A percentile compares a stretch with the other conserved stretches of the same genome.
Evolutionary conservation across 805 yeast species (phyloP).

Genomic region (Suhomyces xylopsoci): DNA sequence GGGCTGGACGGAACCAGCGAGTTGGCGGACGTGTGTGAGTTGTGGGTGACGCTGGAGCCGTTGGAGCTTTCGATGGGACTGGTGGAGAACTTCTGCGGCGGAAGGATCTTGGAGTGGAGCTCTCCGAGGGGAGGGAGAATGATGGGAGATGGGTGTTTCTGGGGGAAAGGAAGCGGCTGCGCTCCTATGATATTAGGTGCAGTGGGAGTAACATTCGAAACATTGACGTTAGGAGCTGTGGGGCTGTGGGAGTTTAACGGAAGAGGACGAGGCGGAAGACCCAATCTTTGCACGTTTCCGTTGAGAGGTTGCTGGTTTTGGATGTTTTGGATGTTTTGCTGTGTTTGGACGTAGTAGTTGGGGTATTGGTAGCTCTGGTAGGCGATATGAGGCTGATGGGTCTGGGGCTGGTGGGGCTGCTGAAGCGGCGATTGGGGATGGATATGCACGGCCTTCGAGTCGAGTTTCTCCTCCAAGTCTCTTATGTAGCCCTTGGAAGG

Average conservation of each 20-base stretch:
- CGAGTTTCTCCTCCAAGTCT: constrained; percentile 38
- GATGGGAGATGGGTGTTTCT: constrained; percentile 18
- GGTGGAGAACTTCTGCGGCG: constrained; percentile 1
- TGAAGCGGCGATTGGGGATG: not conserved
- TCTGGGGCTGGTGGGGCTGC: constrained; percentile 9
- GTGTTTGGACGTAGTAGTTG: not conserved
- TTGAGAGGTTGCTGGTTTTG: not conserved
- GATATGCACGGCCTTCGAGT: constrained; percentile 7
- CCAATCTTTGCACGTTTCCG: not conserved
- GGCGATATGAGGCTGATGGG: constrained; percentile 14
- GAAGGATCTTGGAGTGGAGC: constrained; percentile 8
- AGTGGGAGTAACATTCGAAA: not conserved
- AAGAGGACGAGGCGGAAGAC: not conserved
- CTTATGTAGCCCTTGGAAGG: constrained; percentile 71
- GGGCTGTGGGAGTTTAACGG: not conserved
- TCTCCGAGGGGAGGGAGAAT: constrained; percentile 30
- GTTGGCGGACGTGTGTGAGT: not conserved
- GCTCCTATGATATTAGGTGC: not conserved
- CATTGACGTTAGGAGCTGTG: not conserved
- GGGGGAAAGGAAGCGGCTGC: constrained; percentile 12
- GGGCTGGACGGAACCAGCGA: constrained; percentile 8
- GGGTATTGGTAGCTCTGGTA: not conserved
- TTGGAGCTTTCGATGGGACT: not conserved
- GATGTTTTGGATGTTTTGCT: constrained; percentile 4
- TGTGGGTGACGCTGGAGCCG: not conserved